phyloP scores from a whole-genome alignment of 2,329 filamentous ascomycete species.

The Arthrocladium fulminans region DNA sequence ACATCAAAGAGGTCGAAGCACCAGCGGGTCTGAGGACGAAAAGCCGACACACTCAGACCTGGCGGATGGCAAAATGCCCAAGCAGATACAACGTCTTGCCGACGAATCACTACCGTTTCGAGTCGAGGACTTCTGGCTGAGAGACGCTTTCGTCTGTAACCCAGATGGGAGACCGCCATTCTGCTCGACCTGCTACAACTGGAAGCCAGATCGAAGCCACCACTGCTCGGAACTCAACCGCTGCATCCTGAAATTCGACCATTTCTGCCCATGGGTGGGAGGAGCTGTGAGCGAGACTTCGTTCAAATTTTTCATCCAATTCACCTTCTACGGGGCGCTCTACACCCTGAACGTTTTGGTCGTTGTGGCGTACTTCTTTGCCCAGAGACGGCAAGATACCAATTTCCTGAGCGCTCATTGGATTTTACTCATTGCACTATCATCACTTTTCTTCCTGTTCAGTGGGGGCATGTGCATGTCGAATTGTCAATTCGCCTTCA shows the following conservation, averaged over 20 bases:
- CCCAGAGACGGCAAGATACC: constrained; percentile 37
- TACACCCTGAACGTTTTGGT: constrained; percentile 59
- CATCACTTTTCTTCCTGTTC: constrained; percentile 71
- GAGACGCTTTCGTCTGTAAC: constrained; percentile 77
- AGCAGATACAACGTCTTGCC: background rate
- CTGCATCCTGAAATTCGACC: constrained; percentile 86
- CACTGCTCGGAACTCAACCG: constrained; percentile 74
- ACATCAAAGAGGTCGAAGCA: constrained; percentile 2
- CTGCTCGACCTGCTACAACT: constrained; percentile 75
- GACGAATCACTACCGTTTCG: constrained; percentile 6
- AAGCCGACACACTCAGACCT: constrained; percentile 13
- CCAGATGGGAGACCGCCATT: constrained; percentile 74
- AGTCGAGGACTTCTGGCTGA: constrained; percentile 35
- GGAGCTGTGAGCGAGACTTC: constrained; percentile 78
- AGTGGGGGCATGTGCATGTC: constrained; percentile 65
- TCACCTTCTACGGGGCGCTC: constrained; percentile 62
- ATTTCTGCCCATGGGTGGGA: constrained; percentile 94
- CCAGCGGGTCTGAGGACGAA: constrained; percentile 13
- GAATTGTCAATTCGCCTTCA: constrained; percentile 58
- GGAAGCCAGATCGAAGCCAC: constrained; percentile 80
- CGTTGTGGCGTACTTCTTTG: constrained; percentile 55
- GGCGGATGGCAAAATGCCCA: constrained; percentile 22
- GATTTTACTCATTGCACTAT: constrained; percentile 57
- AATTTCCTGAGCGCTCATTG: constrained; percentile 48
- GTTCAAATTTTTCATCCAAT: constrained; percentile 90